Evolutionary conservation across 2,329 filamentous ascomycete species (phyloP).

Genomic region (Biscogniauxia sp.): DNA sequence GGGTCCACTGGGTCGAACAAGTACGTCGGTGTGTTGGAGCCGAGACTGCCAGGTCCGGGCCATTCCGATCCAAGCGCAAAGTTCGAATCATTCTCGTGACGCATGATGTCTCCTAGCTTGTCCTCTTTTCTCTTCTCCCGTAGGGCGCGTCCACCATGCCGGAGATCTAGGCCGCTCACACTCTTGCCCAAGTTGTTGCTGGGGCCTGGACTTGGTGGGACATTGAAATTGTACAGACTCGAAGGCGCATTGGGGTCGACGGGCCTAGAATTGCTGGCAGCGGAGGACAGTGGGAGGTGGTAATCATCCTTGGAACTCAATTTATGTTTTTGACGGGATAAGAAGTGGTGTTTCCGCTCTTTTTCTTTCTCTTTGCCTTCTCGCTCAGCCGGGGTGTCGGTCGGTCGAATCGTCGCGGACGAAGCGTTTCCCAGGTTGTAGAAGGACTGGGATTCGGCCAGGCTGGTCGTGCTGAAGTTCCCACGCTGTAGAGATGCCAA

Average conservation of each 20-base stretch:
- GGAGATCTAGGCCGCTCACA: slow-evolving; percentile 75
- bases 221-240: slow-evolving; percentile 75
- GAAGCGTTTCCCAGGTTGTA: slow-evolving; percentile 77
- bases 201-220: slow-evolving; percentile 69
- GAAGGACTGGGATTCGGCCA: slow-evolving; percentile 65
- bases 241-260: slow-evolving; percentile 73
- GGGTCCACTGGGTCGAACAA: slow-evolving; percentile 52
- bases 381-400: slow-evolving; percentile 47
- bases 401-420: slow-evolving; percentile 70
- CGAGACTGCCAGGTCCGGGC: slow-evolving; percentile 53
- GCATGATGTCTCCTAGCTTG: slow-evolving; percentile 44
- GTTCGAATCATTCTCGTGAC: slow-evolving; percentile 51
- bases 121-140: slow-evolving; percentile 81
- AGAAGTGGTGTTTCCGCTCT: slow-evolving; percentile 76
- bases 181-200: slow-evolving; percentile 72
- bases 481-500: slow-evolving; percentile 62
- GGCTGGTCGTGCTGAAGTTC: slow-evolving; percentile 70
- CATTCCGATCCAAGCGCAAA: slow-evolving; percentile 45
- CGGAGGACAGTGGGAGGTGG: slow-evolving; percentile 70
- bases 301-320: slow-evolving; percentile 70
- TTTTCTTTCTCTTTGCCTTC: slow-evolving; percentile 62
- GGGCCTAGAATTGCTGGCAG: slow-evolving; percentile 72
- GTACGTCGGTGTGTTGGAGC: slow-evolving; percentile 46
- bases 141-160: slow-evolving; percentile 72
- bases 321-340: slow-evolving; percentile 78